Conservation (phyloP, 257 asterid genomes). For the Penstemon newberryi region DNA sequence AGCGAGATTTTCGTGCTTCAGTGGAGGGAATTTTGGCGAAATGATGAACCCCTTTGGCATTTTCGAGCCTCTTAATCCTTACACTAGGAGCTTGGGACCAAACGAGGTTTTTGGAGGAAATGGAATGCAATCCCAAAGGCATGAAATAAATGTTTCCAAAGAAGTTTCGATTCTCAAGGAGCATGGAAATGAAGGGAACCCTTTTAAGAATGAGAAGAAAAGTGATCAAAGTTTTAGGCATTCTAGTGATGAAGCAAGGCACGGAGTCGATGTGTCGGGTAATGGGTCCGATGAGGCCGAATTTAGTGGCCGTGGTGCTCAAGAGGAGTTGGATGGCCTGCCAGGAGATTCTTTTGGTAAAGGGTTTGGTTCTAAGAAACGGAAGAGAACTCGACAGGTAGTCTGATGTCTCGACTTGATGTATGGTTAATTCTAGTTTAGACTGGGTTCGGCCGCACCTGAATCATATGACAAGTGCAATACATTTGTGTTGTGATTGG, state of each 20-base stretch:
- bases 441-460: no score
- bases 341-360: constrained; percentile 48
- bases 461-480: no score
- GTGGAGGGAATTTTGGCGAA: constrained; percentile 71
- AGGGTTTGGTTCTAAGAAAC: constrained; percentile 59
- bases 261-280: constrained; percentile 41
- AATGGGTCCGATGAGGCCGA: constrained; percentile 69
- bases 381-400: constrained; percentile 79
- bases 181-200: constrained; percentile 43
- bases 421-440: not conserved
- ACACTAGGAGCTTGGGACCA: constrained; percentile 39
- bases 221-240: constrained; percentile 31
- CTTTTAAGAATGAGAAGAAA: constrained; percentile 49
- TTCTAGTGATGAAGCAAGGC: constrained; percentile 52
- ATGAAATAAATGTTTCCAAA: constrained; percentile 44
- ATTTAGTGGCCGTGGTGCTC: constrained; percentile 65
- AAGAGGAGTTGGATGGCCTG: constrained; percentile 47
- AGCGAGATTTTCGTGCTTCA: constrained; percentile 81
- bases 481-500: not conserved
- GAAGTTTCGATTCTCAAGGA: constrained; percentile 34
- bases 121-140: constrained; percentile 30
- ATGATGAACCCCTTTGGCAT: constrained; percentile 48
- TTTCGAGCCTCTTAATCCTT: constrained; percentile 43
- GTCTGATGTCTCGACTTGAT: not conserved
- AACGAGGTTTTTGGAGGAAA: constrained; percentile 40